These are phyloP conservation scores for Rickenella mellea DNA, from an alignment of 768 basidiomycete genomes.

Conservation along the genomic window DNA sequence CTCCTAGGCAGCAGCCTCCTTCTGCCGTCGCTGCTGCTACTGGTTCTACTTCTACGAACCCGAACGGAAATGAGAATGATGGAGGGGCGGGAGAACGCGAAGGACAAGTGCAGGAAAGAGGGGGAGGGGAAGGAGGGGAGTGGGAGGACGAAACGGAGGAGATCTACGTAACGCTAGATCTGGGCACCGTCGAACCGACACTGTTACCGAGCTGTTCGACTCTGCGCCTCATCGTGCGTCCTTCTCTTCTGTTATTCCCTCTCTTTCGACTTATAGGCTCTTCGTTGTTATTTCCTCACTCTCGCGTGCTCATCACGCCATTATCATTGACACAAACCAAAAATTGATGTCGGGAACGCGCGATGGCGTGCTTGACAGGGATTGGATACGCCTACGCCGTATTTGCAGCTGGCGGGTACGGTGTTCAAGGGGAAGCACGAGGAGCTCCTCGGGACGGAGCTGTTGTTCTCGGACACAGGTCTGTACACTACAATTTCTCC, in stretches of 20 bases:
- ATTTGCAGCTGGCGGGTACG: constrained; percentile 67
- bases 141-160: constrained; percentile 54
- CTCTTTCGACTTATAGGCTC: background rate
- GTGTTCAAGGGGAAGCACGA: constrained; percentile 65
- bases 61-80: too few species aligned
- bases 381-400: constrained; percentile 68
- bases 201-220: constrained; percentile 62
- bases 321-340: background rate
- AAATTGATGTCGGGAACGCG: background rate
- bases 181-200: constrained; percentile 62
- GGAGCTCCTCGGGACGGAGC: constrained; percentile 61
- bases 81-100: constrained; percentile 23
- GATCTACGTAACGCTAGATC: constrained; percentile 62
- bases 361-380: constrained; percentile 28
- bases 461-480: constrained; percentile 71
- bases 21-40: too few species aligned
- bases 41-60: too few species aligned
- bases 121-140: constrained; percentile 58
- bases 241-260: background rate
- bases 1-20: too few species aligned
- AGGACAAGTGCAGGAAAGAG: constrained; percentile 36
- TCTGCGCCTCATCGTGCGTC: constrained; percentile 67
- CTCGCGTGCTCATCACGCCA: background rate
- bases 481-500: constrained; percentile 1
- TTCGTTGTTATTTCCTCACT: constrained; percentile 3